Base-by-base conservation (phyloP, 768 basidiomycete genomes). In the Clavulina sp. region DNA sequence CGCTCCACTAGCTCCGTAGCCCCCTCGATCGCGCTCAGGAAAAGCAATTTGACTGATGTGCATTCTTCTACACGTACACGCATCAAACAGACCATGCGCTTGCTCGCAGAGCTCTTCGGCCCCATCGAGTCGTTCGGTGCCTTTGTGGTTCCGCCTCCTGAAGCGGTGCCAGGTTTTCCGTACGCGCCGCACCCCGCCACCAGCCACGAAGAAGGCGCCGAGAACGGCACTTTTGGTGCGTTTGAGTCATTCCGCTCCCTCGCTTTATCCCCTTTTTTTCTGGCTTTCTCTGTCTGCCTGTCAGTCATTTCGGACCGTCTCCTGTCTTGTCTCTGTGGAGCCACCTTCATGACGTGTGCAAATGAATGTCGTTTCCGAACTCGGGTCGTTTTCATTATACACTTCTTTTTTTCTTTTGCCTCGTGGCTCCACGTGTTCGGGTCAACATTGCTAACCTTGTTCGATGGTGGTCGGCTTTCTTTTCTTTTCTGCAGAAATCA, bases 401-500 rank as follows among this genome's bases (percentile, higher is more conserved):
- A n/a, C n/a, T n/a, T n/a, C n/a, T n/a, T n/a, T n/a, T n/a, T n/a
- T n/a, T n/a, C n/a, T n/a, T n/a, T n/a, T n/a, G n/a, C n/a, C n/a
- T n/a, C n/a, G n/a, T n/a, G n/a, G n/a, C n/a, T n/a, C n/a, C n/a
- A n/a, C n/a, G n/a, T n/a, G n/a, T n/a, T n/a, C n/a, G n/a, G n/a
- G n/a, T n/a, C n/a, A n/a, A n/a, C n/a, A n/a, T n/a, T n/a, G n/a
- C n/a, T n/a, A n/a, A n/a, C n/a, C n/a, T n/a, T n/a, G 23, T 7
- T 4, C 29, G 7, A 7, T 34, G 33, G 9, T 13, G 16, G 16
- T 13, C 5, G 59, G 7, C 85, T 84, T 82, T 74, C 77, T 49
- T 55, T 58, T 1, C 64, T 69, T 3, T 78, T 79, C 53, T 86
- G 81, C 26, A 77, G 81, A 81, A 59, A 70, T 85, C 36, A 88